Evolutionary conservation across 768 basidiomycete species (phyloP).

Genomic region (Auricularia sp.): DNA sequence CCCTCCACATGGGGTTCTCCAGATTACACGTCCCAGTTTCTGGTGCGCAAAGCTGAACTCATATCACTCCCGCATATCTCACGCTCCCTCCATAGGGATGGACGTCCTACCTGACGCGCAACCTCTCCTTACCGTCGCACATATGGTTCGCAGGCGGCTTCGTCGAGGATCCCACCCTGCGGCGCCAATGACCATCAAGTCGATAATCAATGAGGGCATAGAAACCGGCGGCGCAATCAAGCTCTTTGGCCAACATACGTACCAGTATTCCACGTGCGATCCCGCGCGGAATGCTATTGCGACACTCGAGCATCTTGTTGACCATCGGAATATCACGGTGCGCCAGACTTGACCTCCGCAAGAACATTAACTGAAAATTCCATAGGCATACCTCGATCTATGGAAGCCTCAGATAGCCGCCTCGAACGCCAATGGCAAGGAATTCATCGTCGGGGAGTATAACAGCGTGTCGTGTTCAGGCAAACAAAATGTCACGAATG

Average conservation of each 20-base stretch:
- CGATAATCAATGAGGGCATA: neutral
- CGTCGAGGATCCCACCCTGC: constrained; percentile 18
- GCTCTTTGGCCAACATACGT: constrained; percentile 23
- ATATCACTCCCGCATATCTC: neutral
- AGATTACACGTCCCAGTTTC: constrained; percentile 17
- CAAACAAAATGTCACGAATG: constrained; percentile 25
- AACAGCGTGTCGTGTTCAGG: constrained; percentile 23
- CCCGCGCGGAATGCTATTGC: constrained; percentile 20
- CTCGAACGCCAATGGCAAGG: constrained; percentile 5
- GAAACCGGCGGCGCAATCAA: constrained; percentile 8
- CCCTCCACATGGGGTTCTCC: constrained; percentile 13
- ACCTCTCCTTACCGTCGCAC: constrained; percentile 12
- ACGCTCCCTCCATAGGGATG: constrained; percentile 11
- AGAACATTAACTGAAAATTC: neutral
- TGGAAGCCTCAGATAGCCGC: constrained; percentile 25
- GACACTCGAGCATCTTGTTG: constrained; percentile 22
- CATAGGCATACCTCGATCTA: constrained; percentile 21
- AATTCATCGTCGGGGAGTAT: constrained; percentile 13
- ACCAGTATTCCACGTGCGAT: constrained; percentile 27
- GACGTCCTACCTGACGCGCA: constrained; percentile 14
- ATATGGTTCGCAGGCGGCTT: constrained; percentile 16
- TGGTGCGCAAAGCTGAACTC: constrained; percentile 6
- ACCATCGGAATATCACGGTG: constrained; percentile 25
- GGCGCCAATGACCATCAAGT: constrained; percentile 16
- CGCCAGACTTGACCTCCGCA: neutral